These are phyloP conservation scores for Aquanectria penicillioides DNA, from an alignment of 2,329 filamentous ascomycete species.

Conservation along the genomic window DNA sequence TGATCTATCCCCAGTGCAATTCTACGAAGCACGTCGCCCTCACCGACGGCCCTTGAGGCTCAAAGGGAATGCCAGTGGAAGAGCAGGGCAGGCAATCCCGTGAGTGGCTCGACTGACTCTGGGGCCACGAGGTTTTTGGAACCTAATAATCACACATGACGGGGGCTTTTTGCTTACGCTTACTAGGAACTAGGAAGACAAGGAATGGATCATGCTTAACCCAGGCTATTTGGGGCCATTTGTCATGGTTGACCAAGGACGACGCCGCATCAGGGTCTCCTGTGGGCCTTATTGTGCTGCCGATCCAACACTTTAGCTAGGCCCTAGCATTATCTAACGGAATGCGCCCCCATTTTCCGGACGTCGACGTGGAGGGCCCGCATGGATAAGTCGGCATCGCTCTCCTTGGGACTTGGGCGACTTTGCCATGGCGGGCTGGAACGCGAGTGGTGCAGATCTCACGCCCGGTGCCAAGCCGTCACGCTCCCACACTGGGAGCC, in stretches of 20 bases:
- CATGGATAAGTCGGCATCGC: conserved; percentile 42
- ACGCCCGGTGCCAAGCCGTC: conserved; percentile 24
- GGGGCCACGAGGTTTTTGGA: conserved; percentile 14
- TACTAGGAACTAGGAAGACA: conserved; percentile 3
- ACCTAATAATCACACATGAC: conserved; percentile 18
- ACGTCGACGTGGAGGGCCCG: conserved; percentile 22
- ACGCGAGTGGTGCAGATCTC: conserved; percentile 23
- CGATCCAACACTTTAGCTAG: conserved; percentile 31
- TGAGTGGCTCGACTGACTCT: not conserved
- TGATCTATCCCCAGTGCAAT: not conserved
- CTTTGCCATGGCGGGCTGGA: conserved; percentile 19
- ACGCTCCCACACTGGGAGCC: not conserved
- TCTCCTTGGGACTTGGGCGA: conserved; percentile 16
- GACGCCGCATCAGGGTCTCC: conserved; percentile 7
- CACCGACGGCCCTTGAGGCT: conserved; percentile 6
- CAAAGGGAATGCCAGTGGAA: too few relatives aligned
- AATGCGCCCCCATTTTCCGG: conserved; percentile 40
- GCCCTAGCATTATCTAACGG: conserved; percentile 43
- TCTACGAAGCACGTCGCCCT: not conserved
- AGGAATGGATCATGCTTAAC: conserved; percentile 23
- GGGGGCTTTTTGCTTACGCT: conserved; percentile 29
- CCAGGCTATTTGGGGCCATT: conserved; percentile 27
- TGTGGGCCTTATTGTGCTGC: conserved; percentile 9
- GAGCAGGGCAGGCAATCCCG: too few relatives aligned
- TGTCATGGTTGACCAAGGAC: conserved; percentile 36